Evolutionary conservation across 2,329 filamentous ascomycete species (phyloP), one percentile per base, ranked within the genome.

Genomic region (Botrytis sinoallii): DNA sequence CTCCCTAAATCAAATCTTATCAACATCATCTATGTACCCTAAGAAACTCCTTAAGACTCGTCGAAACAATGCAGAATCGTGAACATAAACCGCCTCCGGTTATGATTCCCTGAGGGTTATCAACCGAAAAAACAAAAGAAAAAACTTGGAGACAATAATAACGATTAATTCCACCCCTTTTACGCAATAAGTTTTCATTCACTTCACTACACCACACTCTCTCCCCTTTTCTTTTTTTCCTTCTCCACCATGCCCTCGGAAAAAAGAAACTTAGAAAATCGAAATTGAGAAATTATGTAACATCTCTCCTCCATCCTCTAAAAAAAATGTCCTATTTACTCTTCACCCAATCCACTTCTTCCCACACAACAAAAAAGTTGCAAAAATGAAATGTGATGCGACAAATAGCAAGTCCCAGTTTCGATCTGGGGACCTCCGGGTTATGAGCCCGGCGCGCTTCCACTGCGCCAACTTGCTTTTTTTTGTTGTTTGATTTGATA

Each of bases 371-470:
- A 20, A 44, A 64, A 64, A 44, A 20, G 4, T 2, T 1, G 16
- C 6, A 18, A n/a, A 42, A n/a, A 63, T 20, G 7, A 29, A n/a
- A 0, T 5, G 3, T 16, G 0, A 16, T 3, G 0, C 0, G 0
- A n/a, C 1, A 10, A 0, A 22, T 68, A 68, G 66, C 66, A 68
- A 68, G 66, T 68, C 66, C 66, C 48, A 57, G 66, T 68, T 68
- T 68, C 80, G 80, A 81, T 82, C 80, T 75, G 77, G 78, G 77
- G 80, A 77, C 80, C 80, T 81, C 80, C 80, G 80, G 80, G 80
- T 81, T 81, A 81, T 81, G 80, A 81, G 80, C 80, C 80, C 80
- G 80, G 80, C 75, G 74, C 80, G 80, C 79, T 81, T 81, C 80
- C 79, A 76, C 80, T 81, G 80, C 80, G 80, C 81, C 79, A 81